Evolutionary conservation across 306 rosid genomes (phyloP), one percentile per base, ranked within the genome.

Genomic region (Sophora flavescens): DNA sequence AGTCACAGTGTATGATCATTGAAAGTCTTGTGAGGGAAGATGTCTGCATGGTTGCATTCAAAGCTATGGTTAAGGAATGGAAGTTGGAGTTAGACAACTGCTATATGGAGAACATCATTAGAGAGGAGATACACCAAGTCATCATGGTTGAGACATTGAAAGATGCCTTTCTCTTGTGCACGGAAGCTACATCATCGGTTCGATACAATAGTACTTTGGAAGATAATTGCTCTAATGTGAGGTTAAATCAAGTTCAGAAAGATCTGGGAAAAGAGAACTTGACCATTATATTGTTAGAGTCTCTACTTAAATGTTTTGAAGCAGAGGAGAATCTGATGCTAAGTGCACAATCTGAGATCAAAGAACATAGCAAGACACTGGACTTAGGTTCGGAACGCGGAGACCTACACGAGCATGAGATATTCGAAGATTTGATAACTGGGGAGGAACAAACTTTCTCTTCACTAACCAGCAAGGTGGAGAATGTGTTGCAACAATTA

Each of bases 301-400:
- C 83, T 60, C 73, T 78, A 63, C 45, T 74, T 5, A 59, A 76
- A 52, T 84, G 86, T 82, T 81, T 77, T 68, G 87, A 90, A 71
- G 80, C 67, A 13, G 88, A 75, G 82, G 96, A 90, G 68, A 60
- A 56, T 83, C 42, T 82, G 61, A 68, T 77, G 88, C 76, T 60
- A 6, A 85, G 84, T 78, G 81, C 82, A 54, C 71, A 54, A 53
- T 75, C 75, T 6, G 89, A 86, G 68, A 80, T 82, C 30, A 82
- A 61, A 38, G 88, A 81, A 71, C 79, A 80, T n/a, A 73, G 77
- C 56, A 68, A 16, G 67, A 60, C 82, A 53, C 77, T 85, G 13
- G 86, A 84, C 65, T 63, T 83, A 61, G 88, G 81, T 54, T 82
- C 88, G 0, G 88, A 91, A 65, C 80, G 76, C 1, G 93, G 87